Conservation (phyloP, 495 filamentous ascomycete species). For the Apiosordaria backusii region DNA sequence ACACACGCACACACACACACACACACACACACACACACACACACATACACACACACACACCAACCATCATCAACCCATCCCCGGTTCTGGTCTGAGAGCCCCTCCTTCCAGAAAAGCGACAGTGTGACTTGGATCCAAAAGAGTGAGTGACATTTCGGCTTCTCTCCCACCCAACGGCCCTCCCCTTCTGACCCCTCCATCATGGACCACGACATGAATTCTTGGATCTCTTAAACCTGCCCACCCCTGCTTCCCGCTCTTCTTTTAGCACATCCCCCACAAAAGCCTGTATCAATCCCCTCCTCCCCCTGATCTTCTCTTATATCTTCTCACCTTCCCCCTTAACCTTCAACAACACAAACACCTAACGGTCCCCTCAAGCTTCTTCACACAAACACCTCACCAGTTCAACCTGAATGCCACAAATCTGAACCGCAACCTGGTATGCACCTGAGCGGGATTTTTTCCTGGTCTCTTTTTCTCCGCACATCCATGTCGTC, state of each 20-base stretch:
- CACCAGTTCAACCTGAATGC: not conserved
- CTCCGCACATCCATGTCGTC: constrained; percentile 10
- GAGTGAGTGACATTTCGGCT: constrained; percentile 31
- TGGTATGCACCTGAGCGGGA: constrained; percentile 1
- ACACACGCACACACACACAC: not conserved
- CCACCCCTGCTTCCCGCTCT: constrained; percentile 16
- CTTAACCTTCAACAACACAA: not conserved
- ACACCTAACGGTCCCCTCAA: not conserved
- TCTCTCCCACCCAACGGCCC: constrained; percentile 6
- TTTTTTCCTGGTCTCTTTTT: constrained; percentile 10
- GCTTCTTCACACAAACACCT: not conserved
- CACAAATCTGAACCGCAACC: not conserved
- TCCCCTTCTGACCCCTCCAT: constrained; percentile 4
- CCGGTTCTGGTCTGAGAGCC: constrained; percentile 28
- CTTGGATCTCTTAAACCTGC: constrained; percentile 9
- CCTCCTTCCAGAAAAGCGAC: constrained; percentile 31
- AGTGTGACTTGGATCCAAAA: constrained; percentile 32
- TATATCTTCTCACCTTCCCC: not conserved
- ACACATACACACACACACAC: not conserved
- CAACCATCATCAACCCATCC: constrained; percentile 2
- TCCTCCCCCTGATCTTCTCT: not conserved
- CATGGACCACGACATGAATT: not conserved
- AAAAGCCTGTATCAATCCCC: not conserved
- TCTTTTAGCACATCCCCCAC: constrained; percentile 16
- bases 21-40: not conserved